phyloP scores from a whole-genome alignment of 306 rosid genomes.

The Hippophae gyantsensis region DNA sequence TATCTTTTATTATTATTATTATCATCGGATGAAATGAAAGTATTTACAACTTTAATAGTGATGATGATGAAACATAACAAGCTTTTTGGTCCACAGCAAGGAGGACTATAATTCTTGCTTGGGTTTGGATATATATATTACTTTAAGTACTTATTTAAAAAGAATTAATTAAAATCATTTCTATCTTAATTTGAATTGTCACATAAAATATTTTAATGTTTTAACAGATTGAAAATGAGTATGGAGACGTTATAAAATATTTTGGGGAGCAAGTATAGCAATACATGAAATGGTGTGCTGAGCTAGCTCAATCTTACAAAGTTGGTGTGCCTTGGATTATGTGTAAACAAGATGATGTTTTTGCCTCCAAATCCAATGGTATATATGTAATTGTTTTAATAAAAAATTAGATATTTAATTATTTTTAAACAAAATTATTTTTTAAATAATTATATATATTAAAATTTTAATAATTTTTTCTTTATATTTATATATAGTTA shows the following conservation, averaged over 20 bases:
- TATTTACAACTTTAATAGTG: conserved; percentile 20
- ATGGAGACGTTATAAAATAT: conserved; percentile 23
- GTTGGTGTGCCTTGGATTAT: conserved; percentile 34
- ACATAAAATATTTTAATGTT: background rate
- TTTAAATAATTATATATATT: background rate
- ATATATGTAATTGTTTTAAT: background rate
- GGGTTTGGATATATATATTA: conserved; percentile 3
- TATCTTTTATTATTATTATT: background rate
- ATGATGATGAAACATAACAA: conserved; percentile 17
- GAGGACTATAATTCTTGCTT: conserved; percentile 34
- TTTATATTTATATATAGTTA: background rate
- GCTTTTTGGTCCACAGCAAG: conserved; percentile 37
- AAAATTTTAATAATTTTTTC: background rate
- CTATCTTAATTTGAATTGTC: background rate
- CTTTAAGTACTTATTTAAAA: background rate
- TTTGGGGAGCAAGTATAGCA: conserved; percentile 21
- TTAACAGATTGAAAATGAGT: conserved; percentile 33
- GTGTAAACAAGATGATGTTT: conserved; percentile 26
- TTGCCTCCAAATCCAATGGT: conserved; percentile 25
- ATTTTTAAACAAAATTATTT: too few relatives aligned
- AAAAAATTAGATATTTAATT: too few relatives aligned
- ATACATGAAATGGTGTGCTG: conserved; percentile 32
- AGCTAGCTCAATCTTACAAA: conserved; percentile 19
- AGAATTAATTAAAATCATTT: background rate
- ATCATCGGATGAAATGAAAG: conserved; percentile 19